A percentile compares a stretch with the other conserved stretches of the same genome.
Evolutionary conservation across 176 grass and related monocot species (phyloP).

Genomic region (Thalia dealbata): DNA sequence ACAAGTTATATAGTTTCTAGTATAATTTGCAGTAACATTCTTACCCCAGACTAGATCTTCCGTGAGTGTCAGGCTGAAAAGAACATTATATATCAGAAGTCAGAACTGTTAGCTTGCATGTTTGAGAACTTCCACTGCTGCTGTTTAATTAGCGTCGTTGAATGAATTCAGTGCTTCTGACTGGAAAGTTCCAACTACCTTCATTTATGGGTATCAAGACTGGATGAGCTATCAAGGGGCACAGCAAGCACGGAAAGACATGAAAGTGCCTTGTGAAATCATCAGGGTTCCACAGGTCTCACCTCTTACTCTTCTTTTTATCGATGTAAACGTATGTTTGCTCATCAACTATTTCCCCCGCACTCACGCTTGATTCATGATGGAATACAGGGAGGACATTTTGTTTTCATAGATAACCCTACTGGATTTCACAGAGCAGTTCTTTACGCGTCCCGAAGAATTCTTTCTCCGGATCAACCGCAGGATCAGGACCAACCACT

Average conservation of each 20-base stretch:
- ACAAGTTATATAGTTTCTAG: too few relatives aligned
- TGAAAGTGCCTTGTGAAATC: slow-evolving; percentile 97
- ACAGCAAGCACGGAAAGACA: slow-evolving; percentile 66
- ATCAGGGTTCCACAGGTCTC: slow-evolving; percentile 76
- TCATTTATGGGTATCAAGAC: slow-evolving; percentile 86
- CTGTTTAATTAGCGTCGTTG: neutral
- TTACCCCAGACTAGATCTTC: neutral
- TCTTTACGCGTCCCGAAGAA: slow-evolving; percentile 57
- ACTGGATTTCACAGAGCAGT: slow-evolving; percentile 66
- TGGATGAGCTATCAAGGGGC: slow-evolving; percentile 96
- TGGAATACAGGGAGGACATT: slow-evolving; percentile 64
- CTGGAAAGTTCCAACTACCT: slow-evolving; percentile 93
- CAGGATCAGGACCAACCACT: slow-evolving; percentile 27
- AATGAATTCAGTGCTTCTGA: slow-evolving; percentile 61
- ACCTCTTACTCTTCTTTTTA: neutral
- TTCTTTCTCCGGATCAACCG: slow-evolving; percentile 35
- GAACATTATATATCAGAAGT: neutral
- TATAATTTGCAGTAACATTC: neutral
- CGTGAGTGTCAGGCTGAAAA: neutral
- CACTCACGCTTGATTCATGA: neutral
- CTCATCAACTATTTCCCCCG: neutral
- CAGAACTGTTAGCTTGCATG: neutral
- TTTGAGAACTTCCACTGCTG: neutral
- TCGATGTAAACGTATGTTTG: neutral
- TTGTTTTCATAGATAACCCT: slow-evolving; percentile 96